Base-by-base conservation (phyloP, 108 stramenopile genomes). In the Nitzschia putrida region DNA sequence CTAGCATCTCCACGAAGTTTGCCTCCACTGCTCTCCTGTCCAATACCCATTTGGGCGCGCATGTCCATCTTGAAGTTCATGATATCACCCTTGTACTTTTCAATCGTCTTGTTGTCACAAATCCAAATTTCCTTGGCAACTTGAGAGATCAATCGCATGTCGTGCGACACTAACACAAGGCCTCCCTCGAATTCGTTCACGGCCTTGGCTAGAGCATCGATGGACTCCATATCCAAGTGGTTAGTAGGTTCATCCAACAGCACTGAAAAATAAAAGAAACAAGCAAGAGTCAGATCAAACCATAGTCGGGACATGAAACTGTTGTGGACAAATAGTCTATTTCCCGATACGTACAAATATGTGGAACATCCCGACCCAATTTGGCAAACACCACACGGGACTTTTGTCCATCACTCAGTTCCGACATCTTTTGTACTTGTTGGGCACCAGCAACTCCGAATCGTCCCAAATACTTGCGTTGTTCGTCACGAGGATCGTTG, bases 101-200 rank as follows among this genome's bases (percentile, higher is more conserved):
- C 70, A 45, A 99, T 93, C 21, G 89, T 93, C 70, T 88, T 88
- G 71, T 97, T 72, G 71, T 98, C 97, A 73, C 96, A 96, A 51
- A 98, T 92, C 98, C 98, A 99, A 68, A 99, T 97, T 73, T 98
- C 98, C 53, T 97, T 86, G 13, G 95, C 96, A 0, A 98, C 97
- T 76, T 98, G 95, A 13, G 87, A 86, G 66, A 99, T 99, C 42
- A 99, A 83, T 22, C 98, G 84, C 95, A 98, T 98, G 80, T 99
- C 99, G 79, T 99, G 99, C n/a, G 86, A 90, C 5, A 99, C 98
- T 58, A 98, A 78, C 0, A 98, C 91, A 71, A 99, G 80, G 7
- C 98, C 98, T 39, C 99, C 98, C 55, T 82, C 83, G 83, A 96
- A 99, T 49, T 96, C 93, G 69, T 98, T 97, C 59, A 99, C 97